A percentile compares a stretch with the other conserved stretches of the same genome.
Conservation (phyloP, 257 asterid genomes). For the Oldenlandia corymbosa region DNA sequence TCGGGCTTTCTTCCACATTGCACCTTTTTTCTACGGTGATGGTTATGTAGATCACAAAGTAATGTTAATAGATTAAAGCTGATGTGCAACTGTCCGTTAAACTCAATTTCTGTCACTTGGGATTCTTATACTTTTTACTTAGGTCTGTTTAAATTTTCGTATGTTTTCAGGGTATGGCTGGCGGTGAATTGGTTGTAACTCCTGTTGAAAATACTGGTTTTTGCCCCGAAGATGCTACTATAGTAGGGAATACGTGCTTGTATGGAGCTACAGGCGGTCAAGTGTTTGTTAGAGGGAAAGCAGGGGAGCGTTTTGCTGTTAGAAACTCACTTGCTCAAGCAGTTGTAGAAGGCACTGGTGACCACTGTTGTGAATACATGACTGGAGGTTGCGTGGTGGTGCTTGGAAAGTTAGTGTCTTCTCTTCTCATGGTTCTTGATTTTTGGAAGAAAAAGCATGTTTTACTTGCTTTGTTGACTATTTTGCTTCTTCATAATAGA, state of each 20-base stretch:
- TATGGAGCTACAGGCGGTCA: constrained; percentile 99
- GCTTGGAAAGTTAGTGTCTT: constrained; percentile 79
- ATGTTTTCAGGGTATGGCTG: constrained; percentile 89
- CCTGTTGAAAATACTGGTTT: constrained; percentile 79
- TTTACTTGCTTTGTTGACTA: background rate
- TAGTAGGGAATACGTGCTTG: constrained; percentile 93
- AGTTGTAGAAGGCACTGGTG: constrained; percentile 97
- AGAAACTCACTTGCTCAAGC: constrained; percentile 96
- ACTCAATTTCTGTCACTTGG: background rate
- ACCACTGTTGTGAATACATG: constrained; percentile 98
- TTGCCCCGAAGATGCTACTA: constrained; percentile 83
- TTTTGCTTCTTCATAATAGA: constrained; percentile 35
- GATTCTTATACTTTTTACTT: constrained; percentile 1
- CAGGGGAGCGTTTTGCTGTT: constrained; percentile 97
- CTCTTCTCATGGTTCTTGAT: constrained; percentile 1
- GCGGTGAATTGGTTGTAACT: constrained; percentile 84
- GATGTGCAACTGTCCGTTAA: background rate
- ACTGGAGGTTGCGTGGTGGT: constrained; percentile 95
- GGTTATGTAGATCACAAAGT: background rate
- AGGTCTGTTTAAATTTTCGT: constrained; percentile 13
- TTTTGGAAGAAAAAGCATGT: background rate
- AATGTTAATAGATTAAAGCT: constrained; percentile 1
- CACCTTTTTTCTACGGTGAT: background rate
- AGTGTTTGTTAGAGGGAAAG: constrained; percentile 78
- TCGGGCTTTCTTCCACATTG: background rate